Base-by-base conservation (phyloP, 2,329 filamentous ascomycete species). In the Fusarium hainanense region DNA sequence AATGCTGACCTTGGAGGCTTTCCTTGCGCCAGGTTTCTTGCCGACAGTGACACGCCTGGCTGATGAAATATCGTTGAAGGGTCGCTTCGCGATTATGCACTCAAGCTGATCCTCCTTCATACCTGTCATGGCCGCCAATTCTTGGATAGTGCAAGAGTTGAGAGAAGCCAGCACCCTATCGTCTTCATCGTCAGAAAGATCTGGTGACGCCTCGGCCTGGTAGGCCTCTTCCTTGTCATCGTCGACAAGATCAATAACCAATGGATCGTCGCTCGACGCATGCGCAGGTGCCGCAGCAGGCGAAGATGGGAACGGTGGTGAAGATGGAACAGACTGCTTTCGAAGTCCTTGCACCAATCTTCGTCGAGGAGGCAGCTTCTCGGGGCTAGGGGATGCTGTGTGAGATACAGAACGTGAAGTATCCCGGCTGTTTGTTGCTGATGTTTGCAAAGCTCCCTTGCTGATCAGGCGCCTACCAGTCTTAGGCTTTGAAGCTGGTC, bases 121-220 rank as follows among this genome's bases (percentile, higher is more conserved):
- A 32, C 90, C 90, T 1, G 93, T 93, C 65, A 98, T 90, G 71
- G 97, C 94, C 3, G 92, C 88, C 43, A 99, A 87, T 60, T 95
- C 93, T 37, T 90, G 87, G 12, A 88, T 82, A 7, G 89, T 88
- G 77, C 93, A 96, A 1, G 85, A 89, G 76, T 98, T 98, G 79
- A 99, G 90, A 75, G 94, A 97, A 10, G 89, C 86, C 28, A 98
- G 83, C 9, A 98, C 87, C 50, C 79, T 77, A 49, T 80, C 78
- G 41, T 78, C 77, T 41, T 78, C 79, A n/a, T 80, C 76, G 7
- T 77, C 69, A 6, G 54, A 71, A 1, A 69, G 71, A 10, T 69
- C 67, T 11, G 78, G 77, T 8, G 77, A 78, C 18, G 61, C 56
- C 58, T 81, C 78, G 10, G 80, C 80, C 47, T 81, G 74, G 54